Base-by-base conservation (phyloP, 345 rosid genomes). In the Diplotaxis tenuifolia region DNA sequence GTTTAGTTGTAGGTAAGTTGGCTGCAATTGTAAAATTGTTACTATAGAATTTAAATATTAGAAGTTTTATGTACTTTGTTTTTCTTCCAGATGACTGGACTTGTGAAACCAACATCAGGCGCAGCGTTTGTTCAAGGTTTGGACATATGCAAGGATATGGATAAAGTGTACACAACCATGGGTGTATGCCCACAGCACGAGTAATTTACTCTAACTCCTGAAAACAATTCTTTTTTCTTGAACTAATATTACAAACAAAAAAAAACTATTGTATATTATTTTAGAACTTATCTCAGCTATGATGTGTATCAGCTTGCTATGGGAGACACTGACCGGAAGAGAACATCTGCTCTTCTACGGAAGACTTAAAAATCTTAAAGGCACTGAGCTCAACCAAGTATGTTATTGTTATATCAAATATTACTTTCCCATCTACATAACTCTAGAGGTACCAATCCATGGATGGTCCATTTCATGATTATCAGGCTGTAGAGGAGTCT, bases 181-280 rank as follows among this genome's bases (percentile, higher is more conserved):
- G 98, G 97, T 9, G 97, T 93, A 25, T 93, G 98, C 76, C 98
- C 98, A 4, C 98, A 93, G 53, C 91, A 93, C 12, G 96, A 94
- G 98, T 94, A 85, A 83, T n/a, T n/a, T n/a, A n/a, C n/a, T n/a
- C n/a, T n/a, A n/a, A n/a, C n/a, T n/a, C n/a, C n/a, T n/a, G n/a
- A n/a, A n/a, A n/a, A n/a, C n/a, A n/a, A n/a, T n/a, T n/a, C n/a
- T n/a, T n/a, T n/a, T n/a, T n/a, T n/a, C n/a, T n/a, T n/a, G n/a
- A 40, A 40, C 15, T 40, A 42, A 23, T 23, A 23, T 23, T 42
- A 14, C 50, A 42, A 3, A 6, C 6, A 54, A 21, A 12, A 23
- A 3, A 3, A 3, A 23, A 4, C 11, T 15, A 23, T 9, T 53
- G n/a, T 36, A 22, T 12, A 23, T 11, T 22, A 11, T 54, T 11